A percentile compares a stretch with the other conserved stretches of the same genome.
phyloP scores from a whole-genome alignment of 305 asterid genomes.

The Ajuga reptans region DNA sequence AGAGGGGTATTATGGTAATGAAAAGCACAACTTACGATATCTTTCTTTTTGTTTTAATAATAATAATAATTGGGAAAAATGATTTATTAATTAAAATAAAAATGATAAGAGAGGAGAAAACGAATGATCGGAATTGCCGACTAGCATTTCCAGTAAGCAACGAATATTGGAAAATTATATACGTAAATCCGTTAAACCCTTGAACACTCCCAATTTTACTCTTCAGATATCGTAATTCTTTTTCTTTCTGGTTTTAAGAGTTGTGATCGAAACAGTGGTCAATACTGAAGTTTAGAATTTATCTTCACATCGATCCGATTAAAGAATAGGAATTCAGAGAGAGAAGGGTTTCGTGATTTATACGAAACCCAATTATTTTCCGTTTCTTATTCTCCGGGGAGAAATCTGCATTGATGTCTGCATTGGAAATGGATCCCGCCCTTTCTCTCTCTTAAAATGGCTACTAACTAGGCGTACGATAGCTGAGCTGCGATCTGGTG shows the following conservation, averaged over 20 bases:
- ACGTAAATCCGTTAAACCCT: constrained; percentile 33
- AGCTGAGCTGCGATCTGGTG: constrained; percentile 33
- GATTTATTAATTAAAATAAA: not conserved
- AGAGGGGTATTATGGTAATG: constrained; percentile 12
- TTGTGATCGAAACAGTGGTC: constrained; percentile 15
- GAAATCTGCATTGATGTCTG: constrained; percentile 24
- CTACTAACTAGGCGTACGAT: constrained; percentile 18
- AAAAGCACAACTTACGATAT: not conserved
- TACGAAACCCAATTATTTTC: constrained; percentile 25
- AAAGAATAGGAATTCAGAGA: constrained; percentile 13
- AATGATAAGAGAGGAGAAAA: not conserved
- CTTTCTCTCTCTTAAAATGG: constrained; percentile 20
- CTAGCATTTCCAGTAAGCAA: constrained; percentile 6
- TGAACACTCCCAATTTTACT: not conserved
- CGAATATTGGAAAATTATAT: not conserved
- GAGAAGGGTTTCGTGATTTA: constrained; percentile 34
- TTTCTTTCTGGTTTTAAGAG: constrained; percentile 1
- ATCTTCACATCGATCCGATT: constrained; percentile 25
- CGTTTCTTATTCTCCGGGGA: not conserved
- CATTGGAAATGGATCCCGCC: constrained; percentile 30
- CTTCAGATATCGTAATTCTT: constrained; percentile 4
- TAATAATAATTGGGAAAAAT: not conserved
- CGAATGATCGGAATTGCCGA: constrained; percentile 26
- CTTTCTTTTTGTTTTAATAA: not conserved
- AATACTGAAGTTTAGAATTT: not conserved